A percentile compares a stretch with the other conserved stretches of the same genome.
Conservation (phyloP, 164 flowering plant genomes). For the grape (Vitis vinifera) region ASM3070453v1 NC_081823.1:5531001-5531500, state of each 20-base stretch:
- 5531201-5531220: constrained; percentile 71
- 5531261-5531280: not conserved
- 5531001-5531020: constrained; percentile 74
- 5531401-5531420: constrained; percentile 37
- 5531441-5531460: constrained; percentile 90
- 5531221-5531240: constrained; percentile 45
- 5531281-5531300: not conserved
- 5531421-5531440: constrained; percentile 45
- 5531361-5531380: not conserved
- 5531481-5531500: constrained; percentile 97
- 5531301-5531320: not conserved
- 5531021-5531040: constrained; percentile 58
- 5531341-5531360: not conserved
- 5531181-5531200: constrained; percentile 75
- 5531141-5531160: constrained; percentile 96
- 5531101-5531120: constrained; percentile 86
- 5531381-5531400: constrained; percentile 45
- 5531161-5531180: constrained; percentile 79
- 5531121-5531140: constrained; percentile 90
- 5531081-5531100: constrained; percentile 98
- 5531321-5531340: not conserved
- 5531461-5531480: constrained; percentile 69
- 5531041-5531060: constrained; percentile 73
- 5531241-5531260: constrained; percentile 50
- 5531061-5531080: constrained; percentile 79